phyloP scores from a whole-genome alignment of 805 yeast genomes.

The Metschnikowia lachancei region DNA sequence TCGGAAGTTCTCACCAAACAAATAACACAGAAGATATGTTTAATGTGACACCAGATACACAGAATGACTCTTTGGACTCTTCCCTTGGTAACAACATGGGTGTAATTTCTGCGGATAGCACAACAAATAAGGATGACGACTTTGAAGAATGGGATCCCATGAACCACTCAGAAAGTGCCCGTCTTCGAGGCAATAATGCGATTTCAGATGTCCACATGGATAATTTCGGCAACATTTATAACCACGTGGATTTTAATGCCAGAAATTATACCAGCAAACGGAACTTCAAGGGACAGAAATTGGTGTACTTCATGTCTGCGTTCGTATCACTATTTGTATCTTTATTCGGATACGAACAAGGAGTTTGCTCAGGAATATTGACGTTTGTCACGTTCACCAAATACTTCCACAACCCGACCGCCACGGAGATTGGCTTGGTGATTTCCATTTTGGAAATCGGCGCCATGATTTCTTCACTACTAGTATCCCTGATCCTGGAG shows the following conservation, averaged over 20 bases:
- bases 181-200: slow-evolving; percentile 6
- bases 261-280: slow-evolving; percentile 31
- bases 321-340: slow-evolving; percentile 45
- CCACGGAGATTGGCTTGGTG: slow-evolving; percentile 20
- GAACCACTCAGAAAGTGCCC: slow-evolving; percentile 12
- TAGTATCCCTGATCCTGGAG: slow-evolving; percentile 19
- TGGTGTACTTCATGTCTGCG: slow-evolving; percentile 45
- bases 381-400: slow-evolving; percentile 67
- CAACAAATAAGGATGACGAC: slow-evolving; percentile 11
- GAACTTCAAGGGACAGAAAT: slow-evolving; percentile 36
- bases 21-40: background rate
- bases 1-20: background rate
- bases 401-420: slow-evolving; percentile 19
- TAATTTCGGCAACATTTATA: slow-evolving; percentile 35
- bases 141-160: slow-evolving; percentile 18
- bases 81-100: background rate
- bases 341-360: slow-evolving; percentile 46
- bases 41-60: background rate
- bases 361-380: slow-evolving; percentile 85
- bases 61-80: background rate
- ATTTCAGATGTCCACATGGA: slow-evolving; percentile 19
- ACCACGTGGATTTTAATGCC: slow-evolving; percentile 37
- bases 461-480: slow-evolving; percentile 22
- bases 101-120: background rate
- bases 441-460: slow-evolving; percentile 22